These are phyloP conservation scores for Psidium guajava DNA, from an alignment of 345 rosid species.

Conservation along the genomic window DNA sequence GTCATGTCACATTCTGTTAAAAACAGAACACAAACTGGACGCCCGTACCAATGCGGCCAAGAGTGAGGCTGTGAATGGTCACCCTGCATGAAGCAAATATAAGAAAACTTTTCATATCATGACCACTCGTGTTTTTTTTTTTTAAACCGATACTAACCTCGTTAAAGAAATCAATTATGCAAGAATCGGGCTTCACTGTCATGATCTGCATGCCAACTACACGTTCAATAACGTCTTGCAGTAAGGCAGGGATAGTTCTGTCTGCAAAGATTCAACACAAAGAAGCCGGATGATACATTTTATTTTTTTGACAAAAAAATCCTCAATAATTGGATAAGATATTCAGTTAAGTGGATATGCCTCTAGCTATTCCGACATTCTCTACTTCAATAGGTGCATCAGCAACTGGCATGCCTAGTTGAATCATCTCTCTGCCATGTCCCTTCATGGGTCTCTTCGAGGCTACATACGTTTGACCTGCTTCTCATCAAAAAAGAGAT, in stretches of 20 bases:
- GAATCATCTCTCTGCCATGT: conserved; percentile 94
- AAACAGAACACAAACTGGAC: conserved; percentile 56
- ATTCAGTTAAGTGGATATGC: conserved; percentile 18
- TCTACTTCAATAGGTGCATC: conserved; percentile 74
- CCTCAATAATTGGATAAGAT: background rate
- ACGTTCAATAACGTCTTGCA: conserved; percentile 67
- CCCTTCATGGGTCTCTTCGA: conserved; percentile 78
- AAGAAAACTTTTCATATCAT: background rate
- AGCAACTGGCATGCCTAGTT: conserved; percentile 69
- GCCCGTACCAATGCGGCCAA: conserved; percentile 71
- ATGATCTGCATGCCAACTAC: conserved; percentile 45
- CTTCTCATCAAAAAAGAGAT: conserved; percentile 3
- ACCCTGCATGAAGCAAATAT: conserved; percentile 30
- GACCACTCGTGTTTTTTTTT: background rate
- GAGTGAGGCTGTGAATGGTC: conserved; percentile 83
- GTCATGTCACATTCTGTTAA: conserved; percentile 78
- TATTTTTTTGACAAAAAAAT: background rate
- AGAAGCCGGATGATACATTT: background rate
- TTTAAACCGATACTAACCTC: conserved; percentile 34
- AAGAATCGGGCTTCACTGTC: conserved; percentile 68
- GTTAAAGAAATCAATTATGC: conserved; percentile 70
- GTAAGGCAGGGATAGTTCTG: conserved; percentile 54
- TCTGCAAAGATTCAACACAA: conserved; percentile 27
- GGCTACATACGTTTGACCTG: conserved; percentile 69
- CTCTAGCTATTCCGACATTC: conserved; percentile 40